These are phyloP conservation scores for Silene uniflora DNA, from an alignment of 148 eudicot genomes.

Conservation along the genomic window DNA sequence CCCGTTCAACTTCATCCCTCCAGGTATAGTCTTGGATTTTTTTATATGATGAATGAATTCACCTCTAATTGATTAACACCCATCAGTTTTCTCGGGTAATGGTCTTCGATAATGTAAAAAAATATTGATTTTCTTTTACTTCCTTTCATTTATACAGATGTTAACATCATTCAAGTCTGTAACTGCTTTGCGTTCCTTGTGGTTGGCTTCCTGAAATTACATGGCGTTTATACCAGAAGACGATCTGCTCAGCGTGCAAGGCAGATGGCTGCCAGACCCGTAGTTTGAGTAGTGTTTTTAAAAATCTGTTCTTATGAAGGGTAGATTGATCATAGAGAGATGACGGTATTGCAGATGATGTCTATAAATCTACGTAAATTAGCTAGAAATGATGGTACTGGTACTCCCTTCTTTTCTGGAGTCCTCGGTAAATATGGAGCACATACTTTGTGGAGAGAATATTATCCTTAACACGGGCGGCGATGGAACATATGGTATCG, in stretches of 20 bases:
- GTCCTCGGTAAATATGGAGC: too few species aligned
- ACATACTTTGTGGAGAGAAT: too few species aligned
- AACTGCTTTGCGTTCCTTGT: constrained; percentile 19
- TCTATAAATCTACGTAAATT: background rate
- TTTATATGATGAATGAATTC: background rate
- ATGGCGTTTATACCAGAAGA: constrained; percentile 10
- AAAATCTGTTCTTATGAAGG: background rate
- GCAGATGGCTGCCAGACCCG: constrained; percentile 12
- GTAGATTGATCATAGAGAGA: background rate
- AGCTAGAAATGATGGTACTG: background rate
- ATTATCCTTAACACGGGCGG: too few species aligned
- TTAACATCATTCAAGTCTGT: constrained; percentile 15
- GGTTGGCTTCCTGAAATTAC: constrained; percentile 17
- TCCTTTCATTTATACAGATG: constrained; percentile 16
- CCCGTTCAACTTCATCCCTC: constrained; percentile 48
- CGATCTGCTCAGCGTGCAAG: constrained; percentile 26
- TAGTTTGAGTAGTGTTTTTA: background rate
- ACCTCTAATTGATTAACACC: background rate
- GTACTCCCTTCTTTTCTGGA: too few species aligned
- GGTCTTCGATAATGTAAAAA: background rate
- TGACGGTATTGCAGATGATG: background rate
- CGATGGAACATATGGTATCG: too few species aligned
- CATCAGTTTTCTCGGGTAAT: background rate
- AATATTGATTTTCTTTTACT: too few species aligned
- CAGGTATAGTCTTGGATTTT: constrained; percentile 30